phyloP scores from a whole-genome alignment of 1,284 basidiomycete species.

The Moniliella sp. region DNA sequence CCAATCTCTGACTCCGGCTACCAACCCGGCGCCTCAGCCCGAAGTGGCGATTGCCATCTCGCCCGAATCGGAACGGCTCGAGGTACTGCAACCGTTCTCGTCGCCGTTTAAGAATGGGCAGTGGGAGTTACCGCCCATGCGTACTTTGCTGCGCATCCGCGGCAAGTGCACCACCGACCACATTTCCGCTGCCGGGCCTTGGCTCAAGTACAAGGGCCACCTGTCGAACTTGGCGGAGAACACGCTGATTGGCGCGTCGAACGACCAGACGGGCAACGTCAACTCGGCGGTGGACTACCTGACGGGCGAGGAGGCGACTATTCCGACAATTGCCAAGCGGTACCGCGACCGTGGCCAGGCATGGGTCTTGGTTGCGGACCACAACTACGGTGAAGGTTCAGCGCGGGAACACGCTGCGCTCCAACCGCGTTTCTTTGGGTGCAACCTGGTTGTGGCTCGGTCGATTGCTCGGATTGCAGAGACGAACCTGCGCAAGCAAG shows the following conservation, averaged over 20 bases:
- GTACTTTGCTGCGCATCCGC: slow-evolving; percentile 64
- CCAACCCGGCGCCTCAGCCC: slow-evolving; percentile 47
- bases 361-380: slow-evolving; percentile 85
- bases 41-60: slow-evolving; percentile 53
- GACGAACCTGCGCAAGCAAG: slow-evolving; percentile 38
- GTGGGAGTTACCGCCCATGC: slow-evolving; percentile 50
- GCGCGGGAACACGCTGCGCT: slow-evolving; percentile 94
- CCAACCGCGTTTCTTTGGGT: slow-evolving; percentile 80
- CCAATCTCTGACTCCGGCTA: slow-evolving; percentile 53
- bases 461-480: slow-evolving; percentile 46
- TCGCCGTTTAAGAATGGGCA: slow-evolving; percentile 46
- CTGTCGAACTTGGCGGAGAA: slow-evolving; percentile 90
- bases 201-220: slow-evolving; percentile 90
- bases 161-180: slow-evolving; percentile 92
- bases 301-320: slow-evolving; percentile 14
- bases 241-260: slow-evolving; percentile 40
- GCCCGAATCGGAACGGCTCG: slow-evolving; percentile 42
- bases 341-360: slow-evolving; percentile 28
- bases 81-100: slow-evolving; percentile 64
- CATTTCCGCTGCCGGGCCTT: slow-evolving; percentile 37
- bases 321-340: slow-evolving; percentile 24
- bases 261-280: slow-evolving; percentile 36
- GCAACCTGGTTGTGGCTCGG: slow-evolving; percentile 37
- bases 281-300: slow-evolving; percentile 31
- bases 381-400: slow-evolving; percentile 75